A percentile compares a stretch with the other conserved stretches of the same genome.
Evolutionary conservation across 441 rosid genomes (phyloP).

Genomic region (Macaranga tanarius): DNA sequence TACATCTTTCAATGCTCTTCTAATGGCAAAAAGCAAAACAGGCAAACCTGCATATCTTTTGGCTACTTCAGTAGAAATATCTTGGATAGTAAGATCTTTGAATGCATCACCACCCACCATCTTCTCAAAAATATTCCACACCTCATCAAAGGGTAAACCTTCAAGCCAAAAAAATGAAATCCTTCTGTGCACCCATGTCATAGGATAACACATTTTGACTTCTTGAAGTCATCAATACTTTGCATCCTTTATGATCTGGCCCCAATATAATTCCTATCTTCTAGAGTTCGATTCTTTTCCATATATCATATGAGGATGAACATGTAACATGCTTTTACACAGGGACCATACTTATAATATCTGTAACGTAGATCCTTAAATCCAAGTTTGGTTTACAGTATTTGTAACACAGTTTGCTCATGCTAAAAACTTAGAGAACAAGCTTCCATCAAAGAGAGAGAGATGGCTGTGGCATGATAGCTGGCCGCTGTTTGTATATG

Average conservation of each 20-base stretch:
- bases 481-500: conserved; percentile 83
- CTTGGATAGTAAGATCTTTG: too few species aligned
- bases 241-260: not conserved
- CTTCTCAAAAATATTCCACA: not conserved
- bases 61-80: too few species aligned
- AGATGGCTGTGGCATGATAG: conserved; percentile 79
- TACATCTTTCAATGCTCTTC: too few species aligned
- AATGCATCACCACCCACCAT: not conserved
- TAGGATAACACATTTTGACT: not conserved
- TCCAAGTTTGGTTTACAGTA: conserved; percentile 62
- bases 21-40: too few species aligned
- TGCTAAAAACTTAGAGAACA: conserved; percentile 70
- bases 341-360: too few species aligned
- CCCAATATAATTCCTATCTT: conserved; percentile 16
- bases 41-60: too few species aligned
- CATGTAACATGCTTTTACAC: too few species aligned
- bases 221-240: not conserved
- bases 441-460: conserved; percentile 75
- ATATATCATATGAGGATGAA: too few species aligned
- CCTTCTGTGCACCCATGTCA: conserved; percentile 8
- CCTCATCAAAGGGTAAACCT: not conserved
- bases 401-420: conserved; percentile 64
- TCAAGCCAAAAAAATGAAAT: not conserved
- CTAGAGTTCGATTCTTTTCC: conserved; percentile 14
- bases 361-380: conserved; percentile 66